phyloP scores from a whole-genome alignment of 2,329 filamentous ascomycete species.

The Xylariaceae sp. region DNA sequence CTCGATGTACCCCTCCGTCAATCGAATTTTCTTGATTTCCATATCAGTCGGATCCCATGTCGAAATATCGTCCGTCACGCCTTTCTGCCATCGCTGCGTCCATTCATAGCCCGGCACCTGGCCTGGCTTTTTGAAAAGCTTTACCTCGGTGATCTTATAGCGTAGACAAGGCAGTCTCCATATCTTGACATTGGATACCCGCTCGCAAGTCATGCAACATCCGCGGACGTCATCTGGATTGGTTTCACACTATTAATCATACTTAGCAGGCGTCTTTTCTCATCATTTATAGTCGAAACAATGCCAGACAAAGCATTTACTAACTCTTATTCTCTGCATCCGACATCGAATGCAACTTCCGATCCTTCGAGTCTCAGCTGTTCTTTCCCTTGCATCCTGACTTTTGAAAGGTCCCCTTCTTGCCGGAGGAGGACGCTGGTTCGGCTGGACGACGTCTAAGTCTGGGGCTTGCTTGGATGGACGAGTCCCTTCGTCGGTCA shows the following conservation, averaged over 20 bases:
- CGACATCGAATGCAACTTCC: constrained; percentile 60
- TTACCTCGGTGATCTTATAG: constrained; percentile 59
- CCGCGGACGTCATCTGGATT: constrained; percentile 47
- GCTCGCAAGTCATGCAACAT: constrained; percentile 53
- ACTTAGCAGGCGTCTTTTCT: constrained; percentile 13
- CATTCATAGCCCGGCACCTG: constrained; percentile 58
- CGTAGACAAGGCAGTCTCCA: constrained; percentile 56
- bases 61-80: constrained; percentile 53
- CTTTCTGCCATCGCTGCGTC: constrained; percentile 58
- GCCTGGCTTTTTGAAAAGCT: constrained; percentile 53
- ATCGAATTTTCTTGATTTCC: constrained; percentile 47
- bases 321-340: constrained; percentile 61
- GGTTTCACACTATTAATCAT: constrained; percentile 46
- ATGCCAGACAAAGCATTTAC: constrained; percentile 24
- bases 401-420: constrained; percentile 56
- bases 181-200: constrained; percentile 47
- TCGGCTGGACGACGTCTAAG: constrained; percentile 35
- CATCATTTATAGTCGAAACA: background rate
- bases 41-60: constrained; percentile 47
- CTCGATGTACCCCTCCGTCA: constrained; percentile 55
- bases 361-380: constrained; percentile 55
- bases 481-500: constrained; percentile 20
- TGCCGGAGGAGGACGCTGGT: constrained; percentile 37
- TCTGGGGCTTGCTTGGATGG: constrained; percentile 19
- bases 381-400: constrained; percentile 48